Evolutionary conservation across 2,329 filamentous ascomycete species (phyloP).

Genomic region (Fusarium keratoplasticum): DNA sequence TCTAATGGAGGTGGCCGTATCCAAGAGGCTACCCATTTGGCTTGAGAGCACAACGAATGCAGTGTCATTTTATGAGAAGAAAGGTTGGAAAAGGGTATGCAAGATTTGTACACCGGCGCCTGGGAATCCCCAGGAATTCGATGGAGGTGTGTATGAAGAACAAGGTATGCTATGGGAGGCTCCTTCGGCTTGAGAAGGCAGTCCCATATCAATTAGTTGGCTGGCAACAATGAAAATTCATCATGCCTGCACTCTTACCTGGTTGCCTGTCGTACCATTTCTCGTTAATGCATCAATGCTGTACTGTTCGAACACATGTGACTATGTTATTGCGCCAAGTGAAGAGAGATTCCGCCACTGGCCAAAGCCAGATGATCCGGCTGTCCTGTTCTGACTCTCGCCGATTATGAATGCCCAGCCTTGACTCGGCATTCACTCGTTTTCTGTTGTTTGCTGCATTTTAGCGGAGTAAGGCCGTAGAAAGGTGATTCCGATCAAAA

Average conservation of each 20-base stretch:
- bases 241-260: background rate
- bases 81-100: background rate
- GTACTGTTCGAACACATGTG: background rate
- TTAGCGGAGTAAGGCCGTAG: too few relatives aligned
- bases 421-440: background rate
- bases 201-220: too few relatives aligned
- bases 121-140: background rate
- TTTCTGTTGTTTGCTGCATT: background rate
- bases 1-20: background rate
- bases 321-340: background rate
- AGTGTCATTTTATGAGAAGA: background rate
- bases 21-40: background rate
- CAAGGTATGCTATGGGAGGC: background rate
- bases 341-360: background rate
- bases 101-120: background rate
- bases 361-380: background rate
- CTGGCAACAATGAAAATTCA: background rate
- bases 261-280: background rate
- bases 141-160: background rate
- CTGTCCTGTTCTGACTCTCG: background rate
- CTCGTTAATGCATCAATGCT: background rate
- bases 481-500: background rate
- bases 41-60: background rate
- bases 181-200: background rate
- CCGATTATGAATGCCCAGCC: too few relatives aligned